Base-by-base conservation (phyloP, 1,284 basidiomycete species). In the Pseudozyma hubeiensis region DNA sequence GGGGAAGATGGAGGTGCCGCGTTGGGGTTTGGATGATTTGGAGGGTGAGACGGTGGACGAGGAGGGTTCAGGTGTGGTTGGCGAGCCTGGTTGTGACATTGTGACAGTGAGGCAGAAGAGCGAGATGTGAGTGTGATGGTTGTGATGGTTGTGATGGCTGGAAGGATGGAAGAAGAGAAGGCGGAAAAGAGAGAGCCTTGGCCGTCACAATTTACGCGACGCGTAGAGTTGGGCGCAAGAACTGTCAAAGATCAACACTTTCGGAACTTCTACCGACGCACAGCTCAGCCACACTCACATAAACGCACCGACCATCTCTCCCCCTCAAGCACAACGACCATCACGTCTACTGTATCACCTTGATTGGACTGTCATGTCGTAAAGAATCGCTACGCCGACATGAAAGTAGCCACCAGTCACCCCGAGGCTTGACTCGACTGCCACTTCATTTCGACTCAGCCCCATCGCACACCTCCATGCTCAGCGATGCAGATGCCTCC, bases 1-100 rank as follows among this genome's bases (percentile, higher is more conserved):
- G 7, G 79, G 79, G 19, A 81, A 72, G 34, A 76, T 60, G 0
- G 77, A 73, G 1, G 55, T 62, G 17, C 79, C 79, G 14, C 69
- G 60, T 34, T 63, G 53, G 31, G 48, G 24, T n/a, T 56, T 62
- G n/a, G 51, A n/a, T 31, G 55, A 7, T 11, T 53, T 47, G 41
- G 44, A 39, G 24, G 44, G 53, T 16, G 45, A 47, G 10, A 37
- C 37, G 31, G 53, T 46, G 16, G 67, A 55, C 7, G 60, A 41
- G 16, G 67, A 55, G 5, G 60, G 60, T 19, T 47, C 55, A 19
- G 55, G 58, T 1, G 58, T 50, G 4, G 53, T 45, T 2, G 57
- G 57, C 24, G 63, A 58, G 35, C 17, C 53, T 35, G 51, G 40
- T 34, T 29, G 47, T 9, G 61, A 64, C 61, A 64, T 64, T 16